Base-by-base conservation (phyloP, 805 yeast species). In the Starmerella riodocensis region DNA sequence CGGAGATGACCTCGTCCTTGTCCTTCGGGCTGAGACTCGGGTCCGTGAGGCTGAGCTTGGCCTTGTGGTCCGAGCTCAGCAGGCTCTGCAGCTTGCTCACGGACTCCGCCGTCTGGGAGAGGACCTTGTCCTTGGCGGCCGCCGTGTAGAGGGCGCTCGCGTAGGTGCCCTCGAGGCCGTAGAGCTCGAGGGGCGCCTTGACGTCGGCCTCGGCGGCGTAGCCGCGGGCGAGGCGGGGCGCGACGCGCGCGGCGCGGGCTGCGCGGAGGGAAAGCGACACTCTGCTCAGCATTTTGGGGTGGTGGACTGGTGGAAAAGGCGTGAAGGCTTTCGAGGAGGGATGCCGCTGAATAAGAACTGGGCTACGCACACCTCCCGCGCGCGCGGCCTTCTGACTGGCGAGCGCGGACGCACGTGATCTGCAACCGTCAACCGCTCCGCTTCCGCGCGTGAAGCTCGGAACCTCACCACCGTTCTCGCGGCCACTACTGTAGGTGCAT, bases 91-190 rank as follows among this genome's bases (percentile, higher is more conserved):
- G 62, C 49, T 72, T 63, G 51, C 61, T 61, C 55, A 91, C 74
- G 30, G 86, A 74, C 56, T 68, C 67, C 53, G 70, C 69, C 41
- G 86, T 77, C 47, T 76, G 64, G 50, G 77, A 88, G 53, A 85
- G 66, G 8, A 83, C 68, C 26, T 93, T 73, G 53, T 74, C 75
- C 70, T 82, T 78, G 51, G 78, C 78, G 41, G 97, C 78, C 18
- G 97, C 96, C 40, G 86, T 70, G 74, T 77, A 88, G 47, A 91
- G 73, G 36, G 98, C 95, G 42, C 84, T 73, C 53, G 97, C 98
- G 64, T 88, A 88, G 50, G 97, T 85, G 59, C 97, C 98, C 53
- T 86, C 96, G 53, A 88, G 67, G 49, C 97, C 97, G 57, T 73
- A 88, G 61, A 88, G 72, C 72, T 85, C 94, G 49, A 88, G 81